These are phyloP conservation scores for Vitis vinifera DNA, from an alignment of 164 flowering plant genomes.

Conservation along the genomic window ASM3070453v1 NC_081820.1:8184501-8185000, in stretches of 20 bases:
- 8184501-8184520: too few relatives aligned
- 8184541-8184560: constrained; percentile 10
- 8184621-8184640: constrained; percentile 30
- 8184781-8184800: constrained; percentile 16
- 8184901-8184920: too few relatives aligned
- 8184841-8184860: too few relatives aligned
- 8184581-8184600: constrained; percentile 26
- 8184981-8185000: too few relatives aligned
- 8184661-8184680: constrained; percentile 28
- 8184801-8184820: too few relatives aligned
- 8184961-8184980: too few relatives aligned
- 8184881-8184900: too few relatives aligned
- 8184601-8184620: constrained; percentile 16
- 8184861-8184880: too few relatives aligned
- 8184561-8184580: constrained; percentile 22
- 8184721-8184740: constrained; percentile 21
- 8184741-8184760: constrained; percentile 21
- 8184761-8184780: constrained; percentile 23
- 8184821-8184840: too few relatives aligned
- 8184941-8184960: too few relatives aligned
- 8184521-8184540: too few relatives aligned
- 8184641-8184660: constrained; percentile 20
- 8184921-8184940: too few relatives aligned
- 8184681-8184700: constrained; percentile 31
- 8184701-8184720: constrained; percentile 23